phyloP scores from a whole-genome alignment of 768 basidiomycete genomes.

The Dictyophora rubrovolvata region DNA sequence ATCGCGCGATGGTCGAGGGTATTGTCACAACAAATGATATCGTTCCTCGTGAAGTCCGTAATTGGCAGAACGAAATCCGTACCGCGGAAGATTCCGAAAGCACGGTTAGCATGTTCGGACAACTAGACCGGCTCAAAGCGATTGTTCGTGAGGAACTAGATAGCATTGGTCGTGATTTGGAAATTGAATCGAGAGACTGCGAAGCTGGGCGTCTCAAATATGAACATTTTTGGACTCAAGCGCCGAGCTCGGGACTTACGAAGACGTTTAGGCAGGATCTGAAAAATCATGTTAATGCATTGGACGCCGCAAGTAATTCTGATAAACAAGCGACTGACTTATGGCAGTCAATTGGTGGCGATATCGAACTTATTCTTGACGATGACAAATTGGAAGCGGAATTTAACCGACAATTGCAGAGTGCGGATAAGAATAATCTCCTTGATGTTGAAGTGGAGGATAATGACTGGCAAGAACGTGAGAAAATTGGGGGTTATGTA shows the following conservation, averaged over 20 bases:
- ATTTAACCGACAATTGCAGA: constrained; percentile 43
- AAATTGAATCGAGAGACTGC: constrained; percentile 77
- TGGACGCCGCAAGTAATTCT: constrained; percentile 69
- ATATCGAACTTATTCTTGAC: constrained; percentile 54
- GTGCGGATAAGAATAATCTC: constrained; percentile 29
- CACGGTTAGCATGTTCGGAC: constrained; percentile 51
- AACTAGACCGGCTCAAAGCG: constrained; percentile 50
- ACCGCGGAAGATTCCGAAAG: constrained; percentile 58
- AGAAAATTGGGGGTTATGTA: constrained; percentile 56
- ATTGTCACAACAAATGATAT: constrained; percentile 35
- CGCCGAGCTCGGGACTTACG: constrained; percentile 65
- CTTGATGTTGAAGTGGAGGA: constrained; percentile 69
- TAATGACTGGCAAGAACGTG: constrained; percentile 52
- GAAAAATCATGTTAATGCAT: constrained; percentile 58
- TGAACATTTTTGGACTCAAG: constrained; percentile 78
- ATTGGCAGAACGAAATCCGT: constrained; percentile 66
- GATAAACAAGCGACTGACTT: constrained; percentile 66
- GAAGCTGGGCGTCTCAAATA: constrained; percentile 83
- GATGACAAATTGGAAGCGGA: constrained; percentile 47
- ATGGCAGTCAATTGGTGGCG: constrained; percentile 60
- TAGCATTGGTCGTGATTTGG: constrained; percentile 52
- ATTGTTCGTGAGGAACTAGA: constrained; percentile 54
- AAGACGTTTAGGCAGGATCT: constrained; percentile 67
- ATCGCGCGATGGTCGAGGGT: constrained; percentile 60
- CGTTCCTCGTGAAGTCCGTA: constrained; percentile 57